Base-by-base conservation (phyloP, 2,329 filamentous ascomycete genomes). In the Graphiopsis chlorocephala region DNA sequence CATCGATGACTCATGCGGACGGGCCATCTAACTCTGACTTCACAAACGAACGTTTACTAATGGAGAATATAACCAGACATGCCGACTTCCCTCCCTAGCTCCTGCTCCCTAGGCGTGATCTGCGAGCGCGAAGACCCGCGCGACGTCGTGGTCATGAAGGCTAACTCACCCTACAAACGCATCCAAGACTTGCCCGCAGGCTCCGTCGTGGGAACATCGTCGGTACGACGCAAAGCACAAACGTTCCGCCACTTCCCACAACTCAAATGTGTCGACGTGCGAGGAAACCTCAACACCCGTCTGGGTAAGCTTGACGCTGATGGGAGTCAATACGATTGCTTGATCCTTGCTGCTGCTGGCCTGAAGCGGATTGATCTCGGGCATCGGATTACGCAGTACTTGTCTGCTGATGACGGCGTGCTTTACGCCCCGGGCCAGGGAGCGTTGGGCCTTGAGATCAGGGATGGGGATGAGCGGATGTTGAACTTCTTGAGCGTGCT, bases 371-470 rank as follows among this genome's bases (percentile, higher is more conserved):
- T 96, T 79, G 86, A 85, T 29, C 82, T 90, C 61, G 85, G 83
- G 7, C 82, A 82, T 26, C 85, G 92, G 69, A 96, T 97, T 74
- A 86, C 87, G 45, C 88, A 93, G 78, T 93, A 88, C 73, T 82
- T 97, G 65, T 89, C 85, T 42, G 84, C 86, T 31, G 84, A 82
- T 53, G 87, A 87, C 45, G 90, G 90, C 33, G 88, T 96, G 80
- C 80, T 97, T 73, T 85, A 96, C 77, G 93, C 94, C 7, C 93
- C 97, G 12, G 93, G 94, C 0, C 93, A 97, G 78, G 93, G 93
- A 52, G 93, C 92, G 0, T 82, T 97, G 61, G 92, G 86, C 2
- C 85, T 97, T 70, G 93, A 97, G 82, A 88, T 91, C 66, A 83
- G 93, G 61, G 85, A 84, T 42, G 87, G 86, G 45, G 93, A 97